These are phyloP conservation scores for Zymoseptoria passerinii DNA, from an alignment of 2,329 filamentous ascomycete species.

Conservation along the genomic window DNA sequence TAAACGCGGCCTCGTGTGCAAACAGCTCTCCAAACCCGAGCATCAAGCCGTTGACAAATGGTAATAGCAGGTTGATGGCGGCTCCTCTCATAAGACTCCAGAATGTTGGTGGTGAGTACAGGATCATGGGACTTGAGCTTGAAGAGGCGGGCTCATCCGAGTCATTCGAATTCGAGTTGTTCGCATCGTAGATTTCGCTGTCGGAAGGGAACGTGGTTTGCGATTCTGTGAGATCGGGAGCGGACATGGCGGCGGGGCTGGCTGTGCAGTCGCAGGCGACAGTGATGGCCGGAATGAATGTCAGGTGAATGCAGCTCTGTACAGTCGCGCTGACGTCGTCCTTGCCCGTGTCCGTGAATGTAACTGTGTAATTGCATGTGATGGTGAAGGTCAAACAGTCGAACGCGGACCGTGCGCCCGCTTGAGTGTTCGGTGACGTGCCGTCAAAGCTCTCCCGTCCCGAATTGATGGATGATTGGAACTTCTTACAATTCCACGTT, in stretches of 20 bases:
- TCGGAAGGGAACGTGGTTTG: conserved; percentile 72
- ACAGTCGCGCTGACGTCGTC: not conserved
- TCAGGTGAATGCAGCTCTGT: not conserved
- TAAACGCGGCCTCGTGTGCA: conserved; percentile 1
- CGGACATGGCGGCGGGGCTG: conserved; percentile 40
- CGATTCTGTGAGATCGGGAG: conserved; percentile 54
- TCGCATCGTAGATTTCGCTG: conserved; percentile 69
- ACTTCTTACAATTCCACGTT: not conserved
- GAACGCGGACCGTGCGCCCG: not conserved
- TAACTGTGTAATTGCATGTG: not conserved
- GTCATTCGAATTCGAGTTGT: conserved; percentile 37
- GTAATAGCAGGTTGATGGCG: conserved; percentile 89
- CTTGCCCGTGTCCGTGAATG: not conserved
- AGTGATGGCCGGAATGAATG: not conserved
- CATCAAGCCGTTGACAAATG: conserved; percentile 98
- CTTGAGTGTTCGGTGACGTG: not conserved
- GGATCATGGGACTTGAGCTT: conserved; percentile 60
- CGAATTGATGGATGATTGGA: not conserved
- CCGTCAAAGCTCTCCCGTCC: not conserved
- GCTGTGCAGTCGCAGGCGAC: not conserved
- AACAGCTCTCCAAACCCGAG: conserved; percentile 64
- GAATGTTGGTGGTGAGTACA: conserved; percentile 82
- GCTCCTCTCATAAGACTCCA: conserved; percentile 81
- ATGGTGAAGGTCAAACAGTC: not conserved
- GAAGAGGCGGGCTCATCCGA: conserved; percentile 54